Base-by-base conservation (phyloP, 306 rosid genomes). In the Dryas drummondii region DNA sequence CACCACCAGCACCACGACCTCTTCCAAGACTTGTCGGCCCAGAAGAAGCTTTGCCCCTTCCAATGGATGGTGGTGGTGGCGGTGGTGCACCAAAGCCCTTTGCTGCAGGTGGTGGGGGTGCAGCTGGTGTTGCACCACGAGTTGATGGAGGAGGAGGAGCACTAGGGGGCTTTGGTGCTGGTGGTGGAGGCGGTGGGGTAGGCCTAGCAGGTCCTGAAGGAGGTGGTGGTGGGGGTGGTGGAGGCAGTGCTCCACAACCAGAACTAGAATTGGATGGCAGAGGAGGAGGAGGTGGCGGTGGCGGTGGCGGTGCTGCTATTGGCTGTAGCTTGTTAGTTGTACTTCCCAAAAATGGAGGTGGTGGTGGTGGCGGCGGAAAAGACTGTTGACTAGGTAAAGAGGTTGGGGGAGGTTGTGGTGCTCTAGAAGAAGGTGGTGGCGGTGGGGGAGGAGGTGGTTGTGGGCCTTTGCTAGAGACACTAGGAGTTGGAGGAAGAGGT, bases 1-100 rank as follows among this genome's bases (percentile, higher is more conserved):
- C 73, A 54, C 78, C 85, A 50, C 81, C 70, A 79, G 80, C 72
- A 63, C 80, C 92, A 73, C 93, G 84, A 63, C 91, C 92, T 85
- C 84, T 86, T 74, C 86, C 98, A 56, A 86, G 79, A 80, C 56
- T 81, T 72, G 88, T 59, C 54, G 91, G 60, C 77, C 84, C 86
- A 71, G 70, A 81, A 82, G 87, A 75, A 60, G 78, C 55, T 62
- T 71, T 85, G 14, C 86, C 89, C 69, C 77, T 85, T 44, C 74
- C 84, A 66, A 54, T 47, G 9, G 85, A 68, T 32, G 83, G 86
- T 8, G 86, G 87, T 4, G 87, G 86, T 0, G 85, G 87, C 10
- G 88, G 87, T 15, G 85, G 83, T 14, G 74, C 88, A 85, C 69
- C 67, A 51, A 80, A 58, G 50, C 80, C 84, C 76, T 75, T 85